Percentiles rank a stretch among this genome's conserved stretches.
Conservation (phyloP, 148 eudicot genomes). For the Chenopodium suecicum region DNA sequence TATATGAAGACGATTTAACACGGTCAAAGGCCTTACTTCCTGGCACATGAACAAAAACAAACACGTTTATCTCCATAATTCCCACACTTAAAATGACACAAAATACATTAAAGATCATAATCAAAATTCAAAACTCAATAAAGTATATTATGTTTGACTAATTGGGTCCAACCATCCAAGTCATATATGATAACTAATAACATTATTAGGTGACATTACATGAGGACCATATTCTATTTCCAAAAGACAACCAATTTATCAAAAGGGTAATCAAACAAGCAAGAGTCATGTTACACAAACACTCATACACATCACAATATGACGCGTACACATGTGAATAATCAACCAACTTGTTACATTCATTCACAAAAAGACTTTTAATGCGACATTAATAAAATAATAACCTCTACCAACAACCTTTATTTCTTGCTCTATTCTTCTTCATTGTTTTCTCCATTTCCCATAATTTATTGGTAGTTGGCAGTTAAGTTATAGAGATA, state of each 20-base stretch:
- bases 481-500: slow-evolving; percentile 1
- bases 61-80: slow-evolving; percentile 24
- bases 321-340: slow-evolving; percentile 19
- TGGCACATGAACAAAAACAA: slow-evolving; percentile 23
- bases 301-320: slow-evolving; percentile 15
- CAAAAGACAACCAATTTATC: slow-evolving; percentile 10
- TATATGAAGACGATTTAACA: slow-evolving; percentile 8
- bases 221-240: slow-evolving; percentile 6
- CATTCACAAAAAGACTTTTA: slow-evolving; percentile 13
- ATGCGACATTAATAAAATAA: slow-evolving; percentile 9
- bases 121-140: background rate
- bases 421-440: background rate
- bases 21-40: slow-evolving; percentile 30
- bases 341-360: slow-evolving; percentile 4
- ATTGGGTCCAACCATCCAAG: slow-evolving; percentile 9
- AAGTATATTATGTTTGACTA: slow-evolving; percentile 6
- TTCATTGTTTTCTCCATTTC: no score
- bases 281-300: slow-evolving; percentile 1
- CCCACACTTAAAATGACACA: slow-evolving; percentile 7
- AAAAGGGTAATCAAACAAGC: slow-evolving; percentile 18
- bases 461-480: slow-evolving; percentile 1
- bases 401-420: slow-evolving; percentile 8
- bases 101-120: background rate
- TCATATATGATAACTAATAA: background rate
- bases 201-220: slow-evolving; percentile 10